phyloP scores from a whole-genome alignment of 371 early-diverging fungal genomes.

The Mortierella sp. region DNA sequence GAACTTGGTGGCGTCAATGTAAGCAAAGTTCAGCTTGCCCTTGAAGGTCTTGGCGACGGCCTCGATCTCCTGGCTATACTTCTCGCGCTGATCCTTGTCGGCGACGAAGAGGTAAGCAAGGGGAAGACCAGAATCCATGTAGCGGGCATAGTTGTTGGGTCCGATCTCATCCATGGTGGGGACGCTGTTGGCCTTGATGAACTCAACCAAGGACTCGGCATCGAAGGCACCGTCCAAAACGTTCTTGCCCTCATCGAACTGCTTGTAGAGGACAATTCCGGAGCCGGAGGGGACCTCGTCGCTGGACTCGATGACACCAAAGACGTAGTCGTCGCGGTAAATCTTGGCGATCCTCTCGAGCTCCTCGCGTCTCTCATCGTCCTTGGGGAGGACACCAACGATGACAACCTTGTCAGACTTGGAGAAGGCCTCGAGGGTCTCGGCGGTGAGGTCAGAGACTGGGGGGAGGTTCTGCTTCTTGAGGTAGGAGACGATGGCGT shows the following conservation, averaged over 20 bases:
- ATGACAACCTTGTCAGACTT: slow-evolving; percentile 89
- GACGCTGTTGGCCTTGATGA: slow-evolving; percentile 81
- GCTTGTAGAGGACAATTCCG: slow-evolving; percentile 86
- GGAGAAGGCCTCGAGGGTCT: slow-evolving; percentile 80
- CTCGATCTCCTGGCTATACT: slow-evolving; percentile 60
- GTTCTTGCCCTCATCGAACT: slow-evolving; percentile 90
- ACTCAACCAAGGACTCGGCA: slow-evolving; percentile 69
- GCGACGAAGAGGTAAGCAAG: slow-evolving; percentile 90
- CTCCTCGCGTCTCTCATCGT: slow-evolving; percentile 72
- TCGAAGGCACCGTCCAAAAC: slow-evolving; percentile 69
- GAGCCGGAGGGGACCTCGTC: slow-evolving; percentile 69
- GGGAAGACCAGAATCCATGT: slow-evolving; percentile 88
- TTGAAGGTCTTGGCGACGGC: slow-evolving; percentile 87
- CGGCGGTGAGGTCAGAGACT: slow-evolving; percentile 74
- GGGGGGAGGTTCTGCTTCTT: slow-evolving; percentile 89
- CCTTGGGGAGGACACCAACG: slow-evolving; percentile 80
- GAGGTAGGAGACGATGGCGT: slow-evolving; percentile 91
- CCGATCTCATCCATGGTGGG: slow-evolving; percentile 93
- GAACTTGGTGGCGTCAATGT: slow-evolving; percentile 88
- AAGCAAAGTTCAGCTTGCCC: slow-evolving; percentile 91
- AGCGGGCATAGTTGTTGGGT: slow-evolving; percentile 86
- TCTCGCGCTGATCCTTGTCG: slow-evolving; percentile 69
- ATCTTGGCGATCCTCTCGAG: slow-evolving; percentile 78
- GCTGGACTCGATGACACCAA: slow-evolving; percentile 78
- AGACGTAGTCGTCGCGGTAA: slow-evolving; percentile 86